phyloP scores from a whole-genome alignment of 805 yeast species.

The Candida silvicultrix region DNA sequence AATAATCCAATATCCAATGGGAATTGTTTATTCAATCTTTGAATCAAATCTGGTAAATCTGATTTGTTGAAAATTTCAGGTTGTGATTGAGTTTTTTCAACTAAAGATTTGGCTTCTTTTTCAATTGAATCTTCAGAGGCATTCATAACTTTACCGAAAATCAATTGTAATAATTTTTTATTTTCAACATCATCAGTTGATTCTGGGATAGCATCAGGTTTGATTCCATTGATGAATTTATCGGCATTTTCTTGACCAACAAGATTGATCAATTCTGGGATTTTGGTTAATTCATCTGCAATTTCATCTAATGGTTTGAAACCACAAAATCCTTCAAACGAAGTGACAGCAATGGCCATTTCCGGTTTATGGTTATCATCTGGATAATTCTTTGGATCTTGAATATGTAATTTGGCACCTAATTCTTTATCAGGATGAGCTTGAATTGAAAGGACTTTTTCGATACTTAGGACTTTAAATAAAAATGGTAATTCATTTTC shows the following conservation, averaged over 20 bases:
- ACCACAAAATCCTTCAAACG: slow-evolving; percentile 97
- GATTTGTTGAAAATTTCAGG: slow-evolving; percentile 49
- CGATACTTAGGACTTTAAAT: slow-evolving; percentile 90
- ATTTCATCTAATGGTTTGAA: slow-evolving; percentile 86
- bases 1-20: slow-evolving; percentile 93
- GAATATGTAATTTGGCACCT: slow-evolving; percentile 66
- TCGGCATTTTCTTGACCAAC: slow-evolving; percentile 54
- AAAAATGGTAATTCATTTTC: slow-evolving; percentile 78
- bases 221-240: slow-evolving; percentile 35
- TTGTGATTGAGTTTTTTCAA: slow-evolving; percentile 51
- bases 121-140: slow-evolving; percentile 56
- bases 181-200: slow-evolving; percentile 49
- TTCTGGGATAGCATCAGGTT: slow-evolving; percentile 31
- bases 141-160: slow-evolving; percentile 83
- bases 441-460: slow-evolving; percentile 90
- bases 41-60: slow-evolving; percentile 65
- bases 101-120: slow-evolving; percentile 55
- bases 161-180: slow-evolving; percentile 60
- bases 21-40: slow-evolving; percentile 78
- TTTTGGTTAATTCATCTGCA: slow-evolving; percentile 54
- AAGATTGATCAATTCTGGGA: slow-evolving; percentile 71
- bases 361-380: slow-evolving; percentile 99
- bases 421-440: slow-evolving; percentile 95
- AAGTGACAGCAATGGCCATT: slow-evolving; percentile 97
- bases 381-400: slow-evolving; percentile 92